Evolutionary conservation across 257 asterid species (phyloP), one percentile per base, ranked within the genome.

Genomic region (Solanum piurae): DNA sequence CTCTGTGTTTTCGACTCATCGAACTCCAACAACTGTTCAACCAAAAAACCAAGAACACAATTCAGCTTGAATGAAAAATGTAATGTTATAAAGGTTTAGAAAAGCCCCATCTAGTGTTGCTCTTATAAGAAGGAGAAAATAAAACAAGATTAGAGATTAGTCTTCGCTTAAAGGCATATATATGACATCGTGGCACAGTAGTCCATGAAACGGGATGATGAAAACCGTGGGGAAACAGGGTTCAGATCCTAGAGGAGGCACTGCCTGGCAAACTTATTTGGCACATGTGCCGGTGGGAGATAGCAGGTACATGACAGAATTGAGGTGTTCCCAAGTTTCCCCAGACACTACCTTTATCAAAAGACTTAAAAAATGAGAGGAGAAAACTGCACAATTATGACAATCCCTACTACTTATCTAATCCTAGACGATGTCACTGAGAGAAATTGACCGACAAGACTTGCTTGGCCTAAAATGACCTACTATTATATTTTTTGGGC

Each of bases 11-110:
- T 94, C 5, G 98, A 93, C 90, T 96, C 98, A 7, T 96, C 95
- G 38, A 96, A 96, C 27, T 92, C 98, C 96, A 95, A 88, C 91
- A 96, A 89, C 98, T 96, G 94, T 91, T 89, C 34, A 72, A 75
- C 25, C 49, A 21, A 23, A 69, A 83, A 9, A 80, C n/a, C 85
- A 80, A 46, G 85, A 80, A 46, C 0, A 18, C 20, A 46, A 20
- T 29, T 29, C 68, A 80, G 38, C 60, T 76, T 40, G 36, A 14
- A 40, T 13, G 31, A 25, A 44, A 42, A 23, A 77, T 25, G 21
- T 42, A 40, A 77, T 77, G 62, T 25, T 40, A 40, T 3, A 38
- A 16, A 40, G 84, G 12, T n/a, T 40, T 40, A n/a, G n/a, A 76
- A 7, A 76, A n/a, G 9, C 21, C 34, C 36, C 60, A n/a, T 76